phyloP scores from a whole-genome alignment of 73 alveolate species.

The Durusdinium trenchii region DNA sequence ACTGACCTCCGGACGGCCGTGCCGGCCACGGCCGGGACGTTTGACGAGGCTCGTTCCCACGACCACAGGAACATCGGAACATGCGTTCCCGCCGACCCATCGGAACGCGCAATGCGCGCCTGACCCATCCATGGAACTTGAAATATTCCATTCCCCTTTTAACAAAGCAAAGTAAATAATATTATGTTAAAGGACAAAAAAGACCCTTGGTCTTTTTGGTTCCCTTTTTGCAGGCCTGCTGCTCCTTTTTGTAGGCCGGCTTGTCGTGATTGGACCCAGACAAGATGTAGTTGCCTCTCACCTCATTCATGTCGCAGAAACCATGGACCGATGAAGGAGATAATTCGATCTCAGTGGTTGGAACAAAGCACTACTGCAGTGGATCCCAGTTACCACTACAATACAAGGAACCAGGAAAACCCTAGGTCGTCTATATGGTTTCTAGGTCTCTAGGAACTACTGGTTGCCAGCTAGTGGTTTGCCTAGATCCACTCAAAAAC shows the following conservation, averaged over 20 bases:
- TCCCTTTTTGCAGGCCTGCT: constrained; percentile 2
- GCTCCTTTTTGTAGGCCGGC: constrained; percentile 88
- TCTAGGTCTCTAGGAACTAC: too few relatives aligned
- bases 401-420: not conserved
- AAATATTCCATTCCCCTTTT: too few relatives aligned
- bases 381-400: not conserved
- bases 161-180: too few relatives aligned
- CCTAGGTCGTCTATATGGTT: not conserved
- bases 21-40: not conserved
- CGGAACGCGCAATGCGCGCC: too few relatives aligned
- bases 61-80: too few relatives aligned
- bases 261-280: constrained; percentile 63
- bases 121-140: too few relatives aligned
- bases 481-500: too few relatives aligned
- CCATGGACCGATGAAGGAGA: not conserved
- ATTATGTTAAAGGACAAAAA: too few relatives aligned
- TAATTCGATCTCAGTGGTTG: not conserved
- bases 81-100: too few relatives aligned
- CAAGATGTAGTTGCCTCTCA: constrained; percentile 39
- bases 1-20: not conserved
- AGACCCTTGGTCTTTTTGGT: too few relatives aligned
- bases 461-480: too few relatives aligned
- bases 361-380: not conserved
- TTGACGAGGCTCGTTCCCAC: too few relatives aligned
- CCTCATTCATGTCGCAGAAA: not conserved